These are phyloP conservation scores for Blepharisma undulans DNA, from an alignment of 169 alveolate genomes.

Conservation along the genomic window DNA sequence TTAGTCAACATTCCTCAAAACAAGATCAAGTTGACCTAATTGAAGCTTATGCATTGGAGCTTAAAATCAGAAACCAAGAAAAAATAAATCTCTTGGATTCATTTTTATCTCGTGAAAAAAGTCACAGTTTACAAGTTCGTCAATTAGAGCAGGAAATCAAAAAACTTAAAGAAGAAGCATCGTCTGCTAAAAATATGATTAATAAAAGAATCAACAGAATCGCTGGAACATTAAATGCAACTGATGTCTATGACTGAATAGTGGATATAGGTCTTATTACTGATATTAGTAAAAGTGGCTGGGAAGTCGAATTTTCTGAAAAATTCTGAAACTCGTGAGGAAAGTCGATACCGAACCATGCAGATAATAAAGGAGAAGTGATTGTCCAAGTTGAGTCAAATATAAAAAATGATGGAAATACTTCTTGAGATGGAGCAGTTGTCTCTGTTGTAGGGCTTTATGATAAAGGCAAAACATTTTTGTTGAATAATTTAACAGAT, in stretches of 20 bases:
- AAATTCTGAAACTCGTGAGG: conserved; percentile 16
- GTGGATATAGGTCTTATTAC: conserved; percentile 53
- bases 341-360: too few relatives aligned
- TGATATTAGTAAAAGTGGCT: conserved; percentile 42
- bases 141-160: neutral
- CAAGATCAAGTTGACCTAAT: neutral
- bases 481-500: conserved; percentile 44
- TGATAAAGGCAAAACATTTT: conserved; percentile 61
- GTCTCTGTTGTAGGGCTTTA: conserved; percentile 57
- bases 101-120: neutral
- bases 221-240: neutral
- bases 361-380: too few relatives aligned
- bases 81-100: neutral
- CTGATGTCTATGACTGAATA: conserved; percentile 48
- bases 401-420: neutral
- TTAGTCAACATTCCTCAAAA: too few relatives aligned
- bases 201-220: neutral
- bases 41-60: neutral
- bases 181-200: neutral
- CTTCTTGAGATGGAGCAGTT: conserved; percentile 53
- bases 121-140: neutral
- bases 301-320: conserved; percentile 48
- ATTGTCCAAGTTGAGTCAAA: conserved; percentile 7
- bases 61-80: neutral
- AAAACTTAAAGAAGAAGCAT: neutral